A percentile compares a stretch with the other conserved stretches of the same genome.
phyloP scores from a whole-genome alignment of 176 grass and related monocot genomes.

The Tuctoria greenei region DNA sequence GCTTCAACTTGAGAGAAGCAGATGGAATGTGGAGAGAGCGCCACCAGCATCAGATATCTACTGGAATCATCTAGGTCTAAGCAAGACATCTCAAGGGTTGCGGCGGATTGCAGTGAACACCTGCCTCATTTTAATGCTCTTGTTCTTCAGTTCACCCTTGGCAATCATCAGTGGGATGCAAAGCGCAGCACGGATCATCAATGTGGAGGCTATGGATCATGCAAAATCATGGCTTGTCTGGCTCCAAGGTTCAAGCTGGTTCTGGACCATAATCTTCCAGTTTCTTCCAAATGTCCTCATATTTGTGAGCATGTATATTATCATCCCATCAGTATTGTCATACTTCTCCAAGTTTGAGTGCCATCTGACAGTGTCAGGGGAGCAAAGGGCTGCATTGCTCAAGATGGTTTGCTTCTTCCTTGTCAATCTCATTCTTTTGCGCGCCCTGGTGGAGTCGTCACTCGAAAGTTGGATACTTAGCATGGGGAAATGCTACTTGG shows the following conservation, averaged over 20 bases:
- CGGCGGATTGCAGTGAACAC: constrained; percentile 82
- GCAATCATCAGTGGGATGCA: constrained; percentile 91
- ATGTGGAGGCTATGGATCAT: constrained; percentile 95
- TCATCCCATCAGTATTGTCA: constrained; percentile 84
- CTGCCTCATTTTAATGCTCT: constrained; percentile 86
- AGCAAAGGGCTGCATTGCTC: constrained; percentile 88
- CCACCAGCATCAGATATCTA: constrained; percentile 91
- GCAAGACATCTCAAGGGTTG: constrained; percentile 67
- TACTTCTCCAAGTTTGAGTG: constrained; percentile 99
- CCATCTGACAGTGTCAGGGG: constrained; percentile 90
- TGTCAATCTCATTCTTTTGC: constrained; percentile 91
- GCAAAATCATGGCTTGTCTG: constrained; percentile 89
- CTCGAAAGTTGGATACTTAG: constrained; percentile 89
- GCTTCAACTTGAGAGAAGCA: constrained; percentile 79
- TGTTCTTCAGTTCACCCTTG: constrained; percentile 95
- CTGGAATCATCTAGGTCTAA: constrained; percentile 94
- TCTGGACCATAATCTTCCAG: constrained; percentile 88
- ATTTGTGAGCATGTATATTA: constrained; percentile 97
- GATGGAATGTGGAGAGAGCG: constrained; percentile 91
- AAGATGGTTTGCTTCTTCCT: constrained; percentile 99
- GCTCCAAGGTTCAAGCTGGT: constrained; percentile 92
- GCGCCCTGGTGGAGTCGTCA: constrained; percentile 86
- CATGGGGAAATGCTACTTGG: constrained; percentile 91
- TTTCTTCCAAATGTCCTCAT: constrained; percentile 94
- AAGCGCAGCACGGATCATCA: constrained; percentile 78